Evolutionary conservation across 768 basidiomycete genomes (phyloP), one percentile per base, ranked within the genome.

Genomic region (Lyophyllum decastes): DNA sequence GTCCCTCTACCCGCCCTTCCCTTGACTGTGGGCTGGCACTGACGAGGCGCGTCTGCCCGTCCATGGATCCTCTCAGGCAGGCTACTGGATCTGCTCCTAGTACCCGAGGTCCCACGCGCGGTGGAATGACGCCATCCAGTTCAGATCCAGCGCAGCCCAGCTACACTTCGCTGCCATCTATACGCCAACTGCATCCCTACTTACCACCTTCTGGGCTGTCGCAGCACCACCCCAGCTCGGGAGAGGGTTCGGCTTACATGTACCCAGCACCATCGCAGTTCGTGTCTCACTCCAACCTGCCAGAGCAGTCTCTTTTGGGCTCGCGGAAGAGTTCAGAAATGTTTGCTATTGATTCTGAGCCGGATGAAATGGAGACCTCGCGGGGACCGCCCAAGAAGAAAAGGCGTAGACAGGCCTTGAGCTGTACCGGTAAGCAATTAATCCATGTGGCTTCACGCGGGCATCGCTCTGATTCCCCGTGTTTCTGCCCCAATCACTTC

Each of bases 381-480:
- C 81, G 78, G 49, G 80, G 79, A 41, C 89, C 85, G 16, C 85
- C 85, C 16, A 92, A 92, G 79, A 92, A 92, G 82, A 93, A 91
- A 72, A 78, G 91, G 52, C 79, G 91, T 52, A 76, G 91, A 45
- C 90, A 93, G 69, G 90, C 91, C 38, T 73, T 93, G 63, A 93
- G 90, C 68, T 93, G 91, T 72, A 93, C 90, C 52, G 90, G 90
- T 91, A 70, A 75, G 81, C 74, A 63, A 63, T 62, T 60, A 59
- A 30, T 30, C 61, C 52, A 48, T 55, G 64, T 65, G 4, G 62
- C 47, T 65, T 52, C 46, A 46, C 49, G 54, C 38, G 14, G 19
- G 21, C 35, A n/a, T 52, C n/a, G 19, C 46, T 12, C 43, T 59
- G 35, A 54, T 53, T 56, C 38, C 57, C 46, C 52, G 54, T 65